phyloP scores from a whole-genome alignment of 768 basidiomycete genomes.

The Hortiboletus flavorubellus region DNA sequence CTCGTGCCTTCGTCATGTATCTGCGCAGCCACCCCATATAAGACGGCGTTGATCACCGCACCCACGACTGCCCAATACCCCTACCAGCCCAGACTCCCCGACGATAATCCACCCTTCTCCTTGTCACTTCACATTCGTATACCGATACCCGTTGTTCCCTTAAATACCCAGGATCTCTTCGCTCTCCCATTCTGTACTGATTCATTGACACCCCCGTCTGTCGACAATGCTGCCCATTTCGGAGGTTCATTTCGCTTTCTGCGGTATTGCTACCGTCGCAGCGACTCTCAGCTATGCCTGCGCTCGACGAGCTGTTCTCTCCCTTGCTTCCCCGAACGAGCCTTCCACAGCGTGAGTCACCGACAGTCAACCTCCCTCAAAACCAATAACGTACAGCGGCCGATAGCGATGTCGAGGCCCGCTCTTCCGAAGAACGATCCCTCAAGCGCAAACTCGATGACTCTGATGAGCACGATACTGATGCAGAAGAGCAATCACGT shows the following conservation, averaged over 20 bases:
- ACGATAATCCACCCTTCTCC: slow-evolving; percentile 21
- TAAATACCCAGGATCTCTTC: slow-evolving; percentile 19
- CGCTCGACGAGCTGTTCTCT: slow-evolving; percentile 37
- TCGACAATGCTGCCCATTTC: slow-evolving; percentile 45
- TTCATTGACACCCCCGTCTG: not conserved
- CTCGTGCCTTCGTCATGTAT: slow-evolving; percentile 26
- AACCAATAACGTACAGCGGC: slow-evolving; percentile 25
- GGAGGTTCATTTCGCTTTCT: slow-evolving; percentile 54
- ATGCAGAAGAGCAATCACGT: slow-evolving; percentile 29
- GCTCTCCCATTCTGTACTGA: slow-evolving; percentile 9
- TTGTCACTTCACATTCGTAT: slow-evolving; percentile 7
- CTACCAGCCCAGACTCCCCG: slow-evolving; percentile 13
- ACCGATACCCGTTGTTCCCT: slow-evolving; percentile 10
- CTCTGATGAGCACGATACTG: slow-evolving; percentile 21
- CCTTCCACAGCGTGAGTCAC: slow-evolving; percentile 30
- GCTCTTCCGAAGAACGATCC: slow-evolving; percentile 26
- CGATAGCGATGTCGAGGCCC: slow-evolving; percentile 32
- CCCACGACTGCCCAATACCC: slow-evolving; percentile 20
- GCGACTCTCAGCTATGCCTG: slow-evolving; percentile 59
- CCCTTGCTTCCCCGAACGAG: slow-evolving; percentile 18
- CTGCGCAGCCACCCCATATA: slow-evolving; percentile 25
- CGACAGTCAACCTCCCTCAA: slow-evolving; percentile 29
- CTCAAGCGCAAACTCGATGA: slow-evolving; percentile 33
- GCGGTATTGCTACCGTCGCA: slow-evolving; percentile 57
- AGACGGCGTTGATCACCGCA: slow-evolving; percentile 28